Base-by-base conservation (phyloP, 106 monocot genomes). In the Alisma plantagoaquatica region DNA sequence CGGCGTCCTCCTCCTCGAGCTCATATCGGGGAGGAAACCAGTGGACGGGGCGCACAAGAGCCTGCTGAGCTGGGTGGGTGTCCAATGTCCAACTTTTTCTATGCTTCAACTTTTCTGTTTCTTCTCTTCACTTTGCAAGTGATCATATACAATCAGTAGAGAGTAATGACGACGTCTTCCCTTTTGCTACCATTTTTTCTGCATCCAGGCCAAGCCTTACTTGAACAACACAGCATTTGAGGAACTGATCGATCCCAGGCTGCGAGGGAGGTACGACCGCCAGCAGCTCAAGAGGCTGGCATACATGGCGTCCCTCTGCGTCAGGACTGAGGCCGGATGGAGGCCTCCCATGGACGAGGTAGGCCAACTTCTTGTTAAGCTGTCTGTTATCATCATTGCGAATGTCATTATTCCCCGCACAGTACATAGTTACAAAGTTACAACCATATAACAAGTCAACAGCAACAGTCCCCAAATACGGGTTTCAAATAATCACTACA, bases 1-100 rank as follows among this genome's bases (percentile, higher is more conserved):
- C 43, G 89, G 89, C 2, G 83, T 90, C 31, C 75, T 91, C 41
- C 65, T 91, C 18, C 57, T 91, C 53, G 91, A 91, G 74, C 46
- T 81, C 58, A 68, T 84, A 22, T 79, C 91, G 10, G 91, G 84
- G 42, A 67, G 65, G 52, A 84, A 81, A 17, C 84, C 91, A 22
- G 84, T 91, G 22, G 84, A 91, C 54, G 74, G 91, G 15, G 59
- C 73, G 47, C 91, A 91, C 53, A 68, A 43, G 53, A 84, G 84
- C 72, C 56, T 91, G 68, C 80, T 91, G 24, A 53, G 62, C 49
- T 78, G 77, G 77, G 77, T 78, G 60, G 31, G 4, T 23, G n/a
- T 48, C 23, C 2, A 30, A 10, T 30, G 30, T 35, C 29, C 29
- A 59, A 42, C 43, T 45, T 21, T 30, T 16, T 57, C 12, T 23